Percentiles rank a stretch among this genome's conserved stretches.
Conservation (phyloP, 1,284 basidiomycete genomes). For the Pseudozyma pruni region DNA sequence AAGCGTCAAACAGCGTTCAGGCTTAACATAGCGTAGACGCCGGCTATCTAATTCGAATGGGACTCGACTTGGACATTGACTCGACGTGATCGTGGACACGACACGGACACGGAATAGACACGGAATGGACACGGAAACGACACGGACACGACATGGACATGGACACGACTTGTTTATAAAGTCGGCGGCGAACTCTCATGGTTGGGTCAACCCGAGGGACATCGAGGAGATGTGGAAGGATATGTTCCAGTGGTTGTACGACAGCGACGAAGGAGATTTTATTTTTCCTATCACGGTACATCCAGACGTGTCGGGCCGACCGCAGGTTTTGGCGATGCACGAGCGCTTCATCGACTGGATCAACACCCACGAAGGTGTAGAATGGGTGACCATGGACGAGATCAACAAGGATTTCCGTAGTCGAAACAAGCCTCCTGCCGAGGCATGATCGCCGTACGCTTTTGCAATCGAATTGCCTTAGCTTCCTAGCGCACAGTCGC, state of each 20-base stretch:
- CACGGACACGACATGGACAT: no score
- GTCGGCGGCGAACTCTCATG: slow-evolving; percentile 75
- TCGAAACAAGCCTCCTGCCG: slow-evolving; percentile 16
- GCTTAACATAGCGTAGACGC: no score
- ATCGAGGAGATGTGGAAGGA: slow-evolving; percentile 82
- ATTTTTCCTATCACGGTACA: slow-evolving; percentile 81
- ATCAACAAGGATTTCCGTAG: slow-evolving; percentile 58
- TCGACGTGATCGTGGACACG: no score
- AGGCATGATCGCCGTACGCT: no score
- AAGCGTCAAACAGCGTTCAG: no score
- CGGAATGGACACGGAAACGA: no score
- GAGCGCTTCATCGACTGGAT: slow-evolving; percentile 83
- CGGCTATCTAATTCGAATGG: no score
- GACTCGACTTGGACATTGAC: no score
- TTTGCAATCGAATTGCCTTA: no score
- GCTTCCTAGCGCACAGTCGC: no score
- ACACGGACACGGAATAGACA: no score
- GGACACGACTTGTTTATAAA: slow-evolving; percentile 78
- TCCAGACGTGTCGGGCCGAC: slow-evolving; percentile 79
- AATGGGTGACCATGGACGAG: slow-evolving; percentile 79
- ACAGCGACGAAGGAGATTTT: slow-evolving; percentile 76
- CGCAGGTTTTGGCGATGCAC: slow-evolving; percentile 79
- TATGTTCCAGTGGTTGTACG: slow-evolving; percentile 78
- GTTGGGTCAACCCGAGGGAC: slow-evolving; percentile 77
- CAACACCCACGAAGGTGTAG: slow-evolving; percentile 77